These are phyloP conservation scores for Vigna angularis DNA, from an alignment of 306 rosid genomes.

Conservation along the genomic window DNA sequence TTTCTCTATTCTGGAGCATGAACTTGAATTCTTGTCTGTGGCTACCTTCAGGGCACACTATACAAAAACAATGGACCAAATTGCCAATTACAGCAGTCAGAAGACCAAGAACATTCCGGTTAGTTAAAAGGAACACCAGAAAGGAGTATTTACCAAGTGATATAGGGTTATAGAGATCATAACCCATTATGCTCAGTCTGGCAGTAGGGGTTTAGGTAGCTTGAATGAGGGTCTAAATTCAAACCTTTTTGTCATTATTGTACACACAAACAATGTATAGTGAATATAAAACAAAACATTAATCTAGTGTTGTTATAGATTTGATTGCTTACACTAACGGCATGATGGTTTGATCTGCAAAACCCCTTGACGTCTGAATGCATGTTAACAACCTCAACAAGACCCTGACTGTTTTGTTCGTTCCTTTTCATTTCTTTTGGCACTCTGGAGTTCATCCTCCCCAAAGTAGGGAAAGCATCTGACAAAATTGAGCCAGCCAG, in stretches of 20 bases:
- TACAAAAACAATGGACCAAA: conserved; percentile 22
- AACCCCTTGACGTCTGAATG: conserved; percentile 22
- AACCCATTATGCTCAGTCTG: not conserved
- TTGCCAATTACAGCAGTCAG: conserved; percentile 31
- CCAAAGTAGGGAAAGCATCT: not conserved
- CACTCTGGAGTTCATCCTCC: not conserved
- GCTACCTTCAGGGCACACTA: conserved; percentile 17
- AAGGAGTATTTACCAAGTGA: conserved; percentile 22
- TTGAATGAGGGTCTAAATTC: not conserved
- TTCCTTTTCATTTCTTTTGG: conserved; percentile 35
- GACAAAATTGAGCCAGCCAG: not conserved
- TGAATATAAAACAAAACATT: conserved; percentile 29
- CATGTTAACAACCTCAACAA: conserved; percentile 10
- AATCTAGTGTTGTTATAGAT: not conserved
- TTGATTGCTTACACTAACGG: conserved; percentile 17
- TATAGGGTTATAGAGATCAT: not conserved
- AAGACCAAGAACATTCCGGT: conserved; percentile 29
- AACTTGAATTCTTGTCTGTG: not conserved
- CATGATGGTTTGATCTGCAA: conserved; percentile 19
- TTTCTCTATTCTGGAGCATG: no score
- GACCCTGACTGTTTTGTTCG: conserved; percentile 30
- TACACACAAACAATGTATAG: not conserved
- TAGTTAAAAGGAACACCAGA: conserved; percentile 32
- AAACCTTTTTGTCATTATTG: not conserved
- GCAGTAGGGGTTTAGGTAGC: not conserved